Base-by-base conservation (phyloP, 2,329 filamentous ascomycete species). In the Calycina marina region DNA sequence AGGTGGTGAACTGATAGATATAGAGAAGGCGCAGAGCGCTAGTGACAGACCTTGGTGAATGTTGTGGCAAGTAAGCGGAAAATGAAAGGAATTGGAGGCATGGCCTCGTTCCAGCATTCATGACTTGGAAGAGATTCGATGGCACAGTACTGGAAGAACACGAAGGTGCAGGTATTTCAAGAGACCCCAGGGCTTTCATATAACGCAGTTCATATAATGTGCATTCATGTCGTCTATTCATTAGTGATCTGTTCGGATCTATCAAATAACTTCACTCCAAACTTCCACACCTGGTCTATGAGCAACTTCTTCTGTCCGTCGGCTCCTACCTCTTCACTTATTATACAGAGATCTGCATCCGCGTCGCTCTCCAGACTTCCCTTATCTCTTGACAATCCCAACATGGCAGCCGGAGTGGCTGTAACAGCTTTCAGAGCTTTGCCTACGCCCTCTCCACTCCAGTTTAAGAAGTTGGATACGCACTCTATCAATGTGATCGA, bases 401-500 rank as follows among this genome's bases (percentile, higher is more conserved):
- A 58, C 78, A 90, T 83, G 29, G 64, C 67, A 1, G 83, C 81
- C 1, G 83, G 83, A 1, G 81, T 85, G 18, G 68, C 61, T 1
- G 83, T 90, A 17, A 86, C 82, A 6, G 79, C 69, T 40, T 67
- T 69, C 28, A 90, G 56, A 2, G 77, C 80, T 48, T 76, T 67
- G 0, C 78, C 70, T 20, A 86, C 65, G 20, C 63, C 65, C 4
- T 71, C 67, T 10, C 76, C 77, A 1, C 76, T 76, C 76, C 77
- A 88, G 37, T 67, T 67, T 44, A 83, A 61, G 53, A 90, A 86
- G 55, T 90, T 90, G 49, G 74, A 78, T 34, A 86, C 72, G 46
- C 83, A 90, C 45, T 88, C 78, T 25, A 86, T 67, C n/a, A 92
- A 62, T 5, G 77, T 76, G 32, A 77, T 73, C 25, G 73, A 74